Evolutionary conservation across 2,329 filamentous ascomycete species (phyloP).

Genomic region (Clarireedia monteithiana): DNA sequence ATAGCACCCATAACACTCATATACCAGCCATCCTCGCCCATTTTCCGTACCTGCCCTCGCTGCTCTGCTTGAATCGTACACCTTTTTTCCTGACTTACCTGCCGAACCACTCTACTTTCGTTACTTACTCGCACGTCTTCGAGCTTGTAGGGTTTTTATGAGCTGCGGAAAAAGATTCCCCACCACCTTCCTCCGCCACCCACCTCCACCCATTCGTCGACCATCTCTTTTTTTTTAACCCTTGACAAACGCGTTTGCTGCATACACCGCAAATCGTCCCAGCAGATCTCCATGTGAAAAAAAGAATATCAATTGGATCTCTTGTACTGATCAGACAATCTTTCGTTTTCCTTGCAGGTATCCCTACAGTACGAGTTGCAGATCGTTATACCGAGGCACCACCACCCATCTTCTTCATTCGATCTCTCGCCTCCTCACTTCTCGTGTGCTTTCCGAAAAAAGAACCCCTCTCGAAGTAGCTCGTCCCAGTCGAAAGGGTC

Average conservation of each 20-base stretch:
- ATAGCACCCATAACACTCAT: too few species aligned
- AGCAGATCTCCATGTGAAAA: background rate
- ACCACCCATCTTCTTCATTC: background rate
- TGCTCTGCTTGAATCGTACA: too few species aligned
- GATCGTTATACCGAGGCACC: slow-evolving; percentile 5
- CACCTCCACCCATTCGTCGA: slow-evolving; percentile 3
- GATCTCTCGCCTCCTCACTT: background rate
- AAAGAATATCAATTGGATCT: background rate
- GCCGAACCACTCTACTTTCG: background rate
- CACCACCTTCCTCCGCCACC: slow-evolving; percentile 8
- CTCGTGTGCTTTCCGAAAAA: background rate
- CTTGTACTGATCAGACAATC: slow-evolving; percentile 5
- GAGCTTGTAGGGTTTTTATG: background rate
- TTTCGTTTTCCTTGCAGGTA: slow-evolving; percentile 1
- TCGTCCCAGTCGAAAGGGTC: slow-evolving; percentile 6
- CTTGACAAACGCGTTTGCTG: background rate
- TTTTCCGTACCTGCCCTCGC: too few species aligned
- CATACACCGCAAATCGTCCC: slow-evolving; percentile 2
- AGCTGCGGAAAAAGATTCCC: slow-evolving; percentile 4
- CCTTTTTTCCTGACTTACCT: background rate
- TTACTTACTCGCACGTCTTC: background rate
- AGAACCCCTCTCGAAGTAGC: background rate
- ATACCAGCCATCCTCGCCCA: too few species aligned
- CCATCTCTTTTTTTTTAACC: background rate
- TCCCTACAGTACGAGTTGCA: background rate